Conservation (phyloP, 1,139 yeast genomes). For the Saccharomycopsis crataegensis region DNA sequence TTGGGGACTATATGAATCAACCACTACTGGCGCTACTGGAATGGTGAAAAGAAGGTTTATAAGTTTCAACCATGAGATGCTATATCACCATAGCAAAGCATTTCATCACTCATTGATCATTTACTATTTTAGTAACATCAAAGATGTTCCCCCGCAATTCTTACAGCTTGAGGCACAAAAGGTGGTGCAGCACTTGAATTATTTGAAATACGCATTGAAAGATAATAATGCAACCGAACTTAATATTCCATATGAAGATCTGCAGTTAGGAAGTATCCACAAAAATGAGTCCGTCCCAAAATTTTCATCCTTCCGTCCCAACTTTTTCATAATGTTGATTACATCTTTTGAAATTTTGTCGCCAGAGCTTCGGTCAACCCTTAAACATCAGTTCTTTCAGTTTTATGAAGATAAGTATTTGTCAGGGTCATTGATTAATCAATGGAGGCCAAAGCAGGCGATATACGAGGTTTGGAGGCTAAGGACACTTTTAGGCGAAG, state of each 20-base stretch:
- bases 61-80: slow-evolving; percentile 51
- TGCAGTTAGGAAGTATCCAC: no score
- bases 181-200: slow-evolving; percentile 5
- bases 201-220: slow-evolving; percentile 4
- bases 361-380: neutral
- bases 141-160: slow-evolving; percentile 25
- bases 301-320: slow-evolving; percentile 7
- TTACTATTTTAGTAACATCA: slow-evolving; percentile 43
- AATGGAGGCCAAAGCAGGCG: slow-evolving; percentile 12
- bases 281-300: no score
- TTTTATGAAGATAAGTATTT: slow-evolving; percentile 5
- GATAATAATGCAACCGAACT: neutral
- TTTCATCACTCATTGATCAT: slow-evolving; percentile 50
- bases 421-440: neutral
- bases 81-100: slow-evolving; percentile 54
- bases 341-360: slow-evolving; percentile 1
- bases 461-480: slow-evolving; percentile 16
- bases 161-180: slow-evolving; percentile 6
- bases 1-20: slow-evolving; percentile 38
- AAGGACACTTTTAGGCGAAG: neutral
- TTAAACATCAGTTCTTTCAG: slow-evolving; percentile 4
- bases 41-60: slow-evolving; percentile 25
- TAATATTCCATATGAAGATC: neutral
- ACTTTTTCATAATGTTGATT: slow-evolving; percentile 4
- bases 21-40: neutral